A percentile compares a stretch with the other conserved stretches of the same genome.
Evolutionary conservation across 306 rosid species (phyloP).

Genomic region (Mucuna pruriens): DNA sequence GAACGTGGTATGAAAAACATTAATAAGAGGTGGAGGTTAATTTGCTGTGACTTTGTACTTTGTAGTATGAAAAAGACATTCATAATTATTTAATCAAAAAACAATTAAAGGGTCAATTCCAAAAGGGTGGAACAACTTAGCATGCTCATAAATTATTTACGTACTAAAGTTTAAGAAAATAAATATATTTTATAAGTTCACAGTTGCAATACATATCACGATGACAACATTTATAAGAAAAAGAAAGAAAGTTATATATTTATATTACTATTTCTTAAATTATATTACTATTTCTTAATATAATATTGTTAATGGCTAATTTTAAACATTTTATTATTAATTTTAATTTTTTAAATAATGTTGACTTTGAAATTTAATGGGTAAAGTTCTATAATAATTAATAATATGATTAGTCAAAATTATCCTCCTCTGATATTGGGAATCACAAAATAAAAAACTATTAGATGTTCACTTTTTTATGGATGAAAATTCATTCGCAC

Average conservation of each 20-base stretch:
- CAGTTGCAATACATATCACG: background rate
- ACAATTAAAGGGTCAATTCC: no score
- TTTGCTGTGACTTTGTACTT: background rate
- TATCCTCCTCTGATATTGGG: background rate
- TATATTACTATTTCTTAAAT: no score
- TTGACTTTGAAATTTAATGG: background rate
- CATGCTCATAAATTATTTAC: background rate
- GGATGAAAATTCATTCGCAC: background rate
- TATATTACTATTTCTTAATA: no score
- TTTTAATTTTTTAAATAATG: background rate
- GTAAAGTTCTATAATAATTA: background rate
- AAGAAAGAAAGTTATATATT: no score
- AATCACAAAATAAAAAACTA: background rate
- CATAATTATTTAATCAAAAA: background rate
- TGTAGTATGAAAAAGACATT: background rate
- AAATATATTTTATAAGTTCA: background rate
- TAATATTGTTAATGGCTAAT: background rate
- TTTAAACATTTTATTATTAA: background rate
- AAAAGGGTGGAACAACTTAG: background rate
- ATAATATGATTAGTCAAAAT: background rate
- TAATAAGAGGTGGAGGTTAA: background rate
- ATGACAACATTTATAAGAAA: background rate
- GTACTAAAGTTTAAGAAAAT: background rate
- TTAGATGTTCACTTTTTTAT: no score
- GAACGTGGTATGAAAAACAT: background rate